A percentile compares a stretch with the other conserved stretches of the same genome.
These are phyloP conservation scores for Sarocladium strictum DNA, from an alignment of 2,329 filamentous ascomycete species.

Conservation along the genomic window DNA sequence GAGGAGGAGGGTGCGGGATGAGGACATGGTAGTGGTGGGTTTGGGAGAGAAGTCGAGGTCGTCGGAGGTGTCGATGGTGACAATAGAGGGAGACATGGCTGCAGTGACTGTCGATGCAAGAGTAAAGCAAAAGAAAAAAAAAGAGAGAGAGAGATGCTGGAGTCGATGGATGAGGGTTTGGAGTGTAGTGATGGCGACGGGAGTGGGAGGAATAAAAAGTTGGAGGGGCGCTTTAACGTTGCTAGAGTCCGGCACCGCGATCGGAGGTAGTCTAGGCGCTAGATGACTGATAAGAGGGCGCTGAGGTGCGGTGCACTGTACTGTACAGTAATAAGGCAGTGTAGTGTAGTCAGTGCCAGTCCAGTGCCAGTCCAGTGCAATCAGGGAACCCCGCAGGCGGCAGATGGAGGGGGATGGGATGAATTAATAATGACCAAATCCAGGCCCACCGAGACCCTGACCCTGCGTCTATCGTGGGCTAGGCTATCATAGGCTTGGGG, in stretches of 20 bases:
- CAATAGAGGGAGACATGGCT: conserved; percentile 43
- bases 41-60: conserved; percentile 39
- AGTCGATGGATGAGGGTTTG: not conserved
- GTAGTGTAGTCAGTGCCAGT: no score
- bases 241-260: not conserved
- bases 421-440: conserved; percentile 7
- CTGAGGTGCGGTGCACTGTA: not conserved
- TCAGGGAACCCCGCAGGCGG: not conserved
- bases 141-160: not conserved
- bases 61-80: conserved; percentile 49
- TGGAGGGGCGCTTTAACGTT: not conserved
- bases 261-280: not conserved
- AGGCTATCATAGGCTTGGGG: no score
- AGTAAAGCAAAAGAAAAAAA: not conserved
- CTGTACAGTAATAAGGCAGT: no score
- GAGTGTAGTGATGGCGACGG: not conserved
- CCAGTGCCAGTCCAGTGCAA: not conserved
- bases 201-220: not conserved
- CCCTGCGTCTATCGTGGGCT: not conserved
- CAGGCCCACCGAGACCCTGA: not conserved
- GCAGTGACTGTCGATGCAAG: not conserved
- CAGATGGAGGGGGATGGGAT: not conserved
- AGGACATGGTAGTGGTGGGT: conserved; percentile 22
- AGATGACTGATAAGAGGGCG: not conserved
- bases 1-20: conserved; percentile 68